A percentile compares a stretch with the other conserved stretches of the same genome.
Evolutionary conservation across 2,329 filamentous ascomycete genomes (phyloP).

Genomic region (Pseudopyrenochaeta lycopersici): DNA sequence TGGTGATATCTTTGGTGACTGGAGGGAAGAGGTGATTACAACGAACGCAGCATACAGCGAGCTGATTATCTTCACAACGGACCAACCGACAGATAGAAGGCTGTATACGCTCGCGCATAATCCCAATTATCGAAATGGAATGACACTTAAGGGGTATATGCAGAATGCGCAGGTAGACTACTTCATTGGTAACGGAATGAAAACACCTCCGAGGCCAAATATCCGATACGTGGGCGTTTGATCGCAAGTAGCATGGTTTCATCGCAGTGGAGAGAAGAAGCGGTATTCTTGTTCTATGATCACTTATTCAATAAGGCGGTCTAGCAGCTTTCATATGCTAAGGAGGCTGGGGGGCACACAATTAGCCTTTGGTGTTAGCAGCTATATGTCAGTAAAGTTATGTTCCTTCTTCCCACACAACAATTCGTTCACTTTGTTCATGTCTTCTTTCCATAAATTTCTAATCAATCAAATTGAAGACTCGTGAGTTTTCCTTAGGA

Average conservation of each 20-base stretch:
- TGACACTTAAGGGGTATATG: constrained; percentile 17
- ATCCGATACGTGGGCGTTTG: background rate
- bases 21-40: constrained; percentile 16
- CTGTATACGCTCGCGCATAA: constrained; percentile 17
- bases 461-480: too few species aligned
- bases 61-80: constrained; percentile 16
- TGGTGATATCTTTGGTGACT: constrained; percentile 18
- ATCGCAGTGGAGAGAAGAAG: constrained; percentile 7
- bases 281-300: too few species aligned
- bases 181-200: constrained; percentile 14
- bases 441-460: too few species aligned
- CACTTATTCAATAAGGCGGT: too few species aligned
- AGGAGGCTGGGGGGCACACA: too few species aligned
- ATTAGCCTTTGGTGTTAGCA: too few species aligned
- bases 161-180: constrained; percentile 13
- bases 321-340: too few species aligned
- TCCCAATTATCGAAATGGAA: constrained; percentile 15
- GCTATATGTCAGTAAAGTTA: too few species aligned
- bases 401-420: too few species aligned
- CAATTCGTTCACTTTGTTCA: too few species aligned
- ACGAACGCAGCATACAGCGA: constrained; percentile 4
- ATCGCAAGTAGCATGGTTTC: constrained; percentile 28
- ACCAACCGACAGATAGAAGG: constrained; percentile 5
- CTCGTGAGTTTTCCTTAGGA: too few species aligned
- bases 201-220: constrained; percentile 4